A percentile compares a stretch with the other conserved stretches of the same genome.
These are phyloP conservation scores for Dryadomyces quercivorus DNA, from an alignment of 2,329 filamentous ascomycete genomes.

Conservation along the genomic window DNA sequence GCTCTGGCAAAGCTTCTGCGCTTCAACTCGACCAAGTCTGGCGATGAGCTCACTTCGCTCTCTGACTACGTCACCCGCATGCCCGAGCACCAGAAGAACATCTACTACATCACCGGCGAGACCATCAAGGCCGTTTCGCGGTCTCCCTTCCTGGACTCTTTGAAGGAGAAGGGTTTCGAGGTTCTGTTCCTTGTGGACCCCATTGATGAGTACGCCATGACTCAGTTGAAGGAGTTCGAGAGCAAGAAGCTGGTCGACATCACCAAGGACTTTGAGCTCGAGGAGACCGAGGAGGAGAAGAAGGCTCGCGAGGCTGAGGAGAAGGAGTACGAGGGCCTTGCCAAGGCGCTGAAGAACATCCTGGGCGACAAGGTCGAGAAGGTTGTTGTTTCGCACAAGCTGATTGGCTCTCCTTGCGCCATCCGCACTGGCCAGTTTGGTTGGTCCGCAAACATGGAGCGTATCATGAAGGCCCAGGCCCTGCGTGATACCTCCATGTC, in stretches of 20 bases:
- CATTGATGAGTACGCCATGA: conserved; percentile 99
- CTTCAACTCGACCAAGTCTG: conserved; percentile 98
- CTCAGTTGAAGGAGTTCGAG: conserved; percentile 99
- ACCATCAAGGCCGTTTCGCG: conserved; percentile 95
- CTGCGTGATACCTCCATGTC: conserved; percentile 99
- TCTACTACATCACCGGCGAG: conserved; percentile 99
- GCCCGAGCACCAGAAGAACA: conserved; percentile 99
- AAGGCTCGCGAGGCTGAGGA: conserved; percentile 85
- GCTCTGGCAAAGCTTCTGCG: conserved; percentile 94
- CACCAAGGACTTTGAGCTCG: conserved; percentile 99
- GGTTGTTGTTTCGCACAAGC: conserved; percentile 98
- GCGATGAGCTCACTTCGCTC: conserved; percentile 89
- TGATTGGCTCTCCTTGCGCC: conserved; percentile 85
- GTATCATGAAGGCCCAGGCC: conserved; percentile 99
- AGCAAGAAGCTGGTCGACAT: conserved; percentile 99
- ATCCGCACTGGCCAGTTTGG: conserved; percentile 99
- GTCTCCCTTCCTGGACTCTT: conserved; percentile 96
- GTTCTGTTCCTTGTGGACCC: conserved; percentile 98
- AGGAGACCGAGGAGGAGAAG: conserved; percentile 99
- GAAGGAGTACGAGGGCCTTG: conserved; percentile 92
- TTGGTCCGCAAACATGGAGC: conserved; percentile 99
- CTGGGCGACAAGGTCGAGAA: conserved; percentile 99
- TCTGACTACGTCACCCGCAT: conserved; percentile 97
- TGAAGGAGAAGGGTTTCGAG: conserved; percentile 99
- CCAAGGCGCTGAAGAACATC: conserved; percentile 98